These are phyloP conservation scores for Endogone sp. DNA, from an alignment of 192 early-diverging fungal genomes.

Conservation along the genomic window DNA sequence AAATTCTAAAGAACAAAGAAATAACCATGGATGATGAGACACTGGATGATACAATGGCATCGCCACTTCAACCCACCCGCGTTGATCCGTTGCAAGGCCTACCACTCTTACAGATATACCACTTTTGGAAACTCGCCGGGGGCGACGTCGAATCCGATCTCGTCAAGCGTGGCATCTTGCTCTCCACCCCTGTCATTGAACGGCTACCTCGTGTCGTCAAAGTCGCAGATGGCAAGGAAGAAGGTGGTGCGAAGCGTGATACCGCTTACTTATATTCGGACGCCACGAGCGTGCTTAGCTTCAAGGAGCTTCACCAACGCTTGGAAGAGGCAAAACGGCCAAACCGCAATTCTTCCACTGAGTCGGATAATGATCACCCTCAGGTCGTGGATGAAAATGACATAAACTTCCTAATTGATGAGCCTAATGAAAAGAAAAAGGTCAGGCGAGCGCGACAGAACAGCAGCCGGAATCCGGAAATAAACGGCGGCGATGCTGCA, in stretches of 20 bases:
- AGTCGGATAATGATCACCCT: slow-evolving; percentile 56
- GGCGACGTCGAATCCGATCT: slow-evolving; percentile 59
- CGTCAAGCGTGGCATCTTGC: slow-evolving; percentile 37
- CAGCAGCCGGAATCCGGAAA: background rate
- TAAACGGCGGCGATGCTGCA: background rate
- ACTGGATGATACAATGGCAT: background rate
- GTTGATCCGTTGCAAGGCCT: slow-evolving; percentile 27
- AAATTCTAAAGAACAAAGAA: background rate
- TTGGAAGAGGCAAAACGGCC: slow-evolving; percentile 26
- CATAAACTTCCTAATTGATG: slow-evolving; percentile 39
- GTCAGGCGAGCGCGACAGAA: background rate
- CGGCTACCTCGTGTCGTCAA: slow-evolving; percentile 42
- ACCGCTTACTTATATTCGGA: slow-evolving; percentile 52
- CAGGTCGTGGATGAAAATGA: slow-evolving; percentile 51
- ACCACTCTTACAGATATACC: slow-evolving; percentile 48
- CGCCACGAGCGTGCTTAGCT: slow-evolving; percentile 31
- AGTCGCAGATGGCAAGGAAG: slow-evolving; percentile 34
- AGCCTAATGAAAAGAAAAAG: background rate
- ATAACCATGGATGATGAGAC: background rate
- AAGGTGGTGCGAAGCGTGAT: slow-evolving; percentile 23
- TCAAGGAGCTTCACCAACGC: slow-evolving; percentile 45
- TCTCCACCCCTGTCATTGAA: slow-evolving; percentile 50
- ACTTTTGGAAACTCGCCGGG: slow-evolving; percentile 64
- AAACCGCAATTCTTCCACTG: slow-evolving; percentile 18
- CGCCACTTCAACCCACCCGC: background rate